Percentiles rank a stretch among this genome's conserved stretches.
Evolutionary conservation across 176 grass and related monocot genomes (phyloP).

Genomic region (Thinopyrum elongatum): DNA sequence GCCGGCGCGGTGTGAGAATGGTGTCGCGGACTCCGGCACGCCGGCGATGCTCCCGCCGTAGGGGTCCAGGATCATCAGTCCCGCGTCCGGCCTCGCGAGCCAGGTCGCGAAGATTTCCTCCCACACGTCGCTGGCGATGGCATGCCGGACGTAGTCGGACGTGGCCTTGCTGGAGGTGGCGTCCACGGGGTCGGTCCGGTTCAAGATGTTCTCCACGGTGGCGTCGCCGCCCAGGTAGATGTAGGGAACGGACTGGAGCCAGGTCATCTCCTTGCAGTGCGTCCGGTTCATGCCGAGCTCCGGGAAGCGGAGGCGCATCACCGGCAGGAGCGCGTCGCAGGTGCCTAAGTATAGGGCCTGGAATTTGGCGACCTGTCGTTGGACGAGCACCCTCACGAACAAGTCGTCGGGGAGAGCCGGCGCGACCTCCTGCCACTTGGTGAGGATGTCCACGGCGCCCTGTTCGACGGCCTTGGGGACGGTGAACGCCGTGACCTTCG

Average conservation of each 20-base stretch:
- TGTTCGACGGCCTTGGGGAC: background rate
- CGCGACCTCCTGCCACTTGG: background rate
- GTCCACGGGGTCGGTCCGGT: background rate
- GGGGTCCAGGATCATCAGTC: background rate
- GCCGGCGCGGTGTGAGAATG: background rate
- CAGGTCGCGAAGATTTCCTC: background rate
- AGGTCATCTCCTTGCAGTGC: background rate
- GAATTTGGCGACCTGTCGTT: background rate
- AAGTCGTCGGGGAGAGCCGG: background rate
- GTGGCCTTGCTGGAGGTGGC: background rate
- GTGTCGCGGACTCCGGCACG: background rate
- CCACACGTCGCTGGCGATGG: background rate
- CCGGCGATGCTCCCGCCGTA: background rate
- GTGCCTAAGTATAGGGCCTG: background rate
- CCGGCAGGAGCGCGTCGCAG: background rate
- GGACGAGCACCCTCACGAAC: background rate
- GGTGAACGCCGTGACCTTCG: background rate
- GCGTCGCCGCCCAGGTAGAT: background rate
- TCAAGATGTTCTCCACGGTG: background rate
- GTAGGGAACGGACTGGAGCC: background rate
- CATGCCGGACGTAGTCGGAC: background rate
- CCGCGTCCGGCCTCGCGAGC: background rate
- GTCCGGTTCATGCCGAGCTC: background rate
- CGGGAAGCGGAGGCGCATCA: background rate
- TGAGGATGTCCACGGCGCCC: background rate